Percentiles rank a stretch among this genome's conserved stretches.
These are phyloP conservation scores for Cardiospermum halicacabum DNA, from an alignment of 345 rosid species.

Conservation along the genomic window DNA sequence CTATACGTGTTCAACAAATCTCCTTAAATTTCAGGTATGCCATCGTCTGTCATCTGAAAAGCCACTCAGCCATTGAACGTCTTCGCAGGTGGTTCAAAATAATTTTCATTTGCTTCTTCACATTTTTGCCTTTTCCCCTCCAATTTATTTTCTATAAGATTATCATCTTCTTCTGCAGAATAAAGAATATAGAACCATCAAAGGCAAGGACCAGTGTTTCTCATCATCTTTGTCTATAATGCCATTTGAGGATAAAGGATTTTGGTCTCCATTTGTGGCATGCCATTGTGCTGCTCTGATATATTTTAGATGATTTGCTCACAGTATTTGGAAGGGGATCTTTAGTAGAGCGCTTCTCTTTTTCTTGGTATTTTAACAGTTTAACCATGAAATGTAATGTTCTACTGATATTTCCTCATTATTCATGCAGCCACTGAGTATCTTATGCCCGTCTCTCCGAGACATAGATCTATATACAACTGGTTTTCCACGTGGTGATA, in stretches of 20 bases:
- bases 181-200: conserved; percentile 71
- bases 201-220: conserved; percentile 43
- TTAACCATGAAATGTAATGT: conserved; percentile 2
- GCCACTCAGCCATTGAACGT: conserved; percentile 76
- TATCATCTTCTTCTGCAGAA: conserved; percentile 46
- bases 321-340: background rate
- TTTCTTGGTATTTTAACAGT: background rate
- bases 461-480: conserved; percentile 78
- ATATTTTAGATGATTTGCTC: background rate
- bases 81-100: conserved; percentile 61
- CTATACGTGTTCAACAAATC: background rate
- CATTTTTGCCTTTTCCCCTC: conserved; percentile 2
- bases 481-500: conserved; percentile 88
- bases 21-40: conserved; percentile 7
- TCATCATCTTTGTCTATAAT: background rate
- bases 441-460: conserved; percentile 71
- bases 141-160: conserved; percentile 4
- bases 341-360: background rate
- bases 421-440: conserved; percentile 81
- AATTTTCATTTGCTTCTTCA: background rate
- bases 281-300: background rate
- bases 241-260: background rate
- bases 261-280: background rate
- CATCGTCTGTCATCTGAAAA: conserved; percentile 51
- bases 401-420: conserved; percentile 8